Evolutionary conservation across 202 grass and related monocot species (phyloP).

Genomic region (Panicum virgatum): DNA sequence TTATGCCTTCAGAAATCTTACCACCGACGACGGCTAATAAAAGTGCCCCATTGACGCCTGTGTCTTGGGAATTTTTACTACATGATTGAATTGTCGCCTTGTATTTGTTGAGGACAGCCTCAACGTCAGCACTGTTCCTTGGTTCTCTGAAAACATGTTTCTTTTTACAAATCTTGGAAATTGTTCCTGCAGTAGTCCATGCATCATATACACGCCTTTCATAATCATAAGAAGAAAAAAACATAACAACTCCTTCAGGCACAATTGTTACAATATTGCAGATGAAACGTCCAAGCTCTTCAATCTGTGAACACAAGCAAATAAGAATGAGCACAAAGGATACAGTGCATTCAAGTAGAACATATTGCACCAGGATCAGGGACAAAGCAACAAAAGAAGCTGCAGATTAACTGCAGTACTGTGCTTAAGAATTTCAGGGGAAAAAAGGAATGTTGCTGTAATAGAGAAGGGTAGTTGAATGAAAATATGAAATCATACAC

Average conservation of each 20-base stretch:
- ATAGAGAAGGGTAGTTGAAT: neutral
- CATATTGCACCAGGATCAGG: neutral
- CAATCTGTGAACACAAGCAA: slow-evolving; percentile 57
- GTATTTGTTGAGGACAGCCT: slow-evolving; percentile 73
- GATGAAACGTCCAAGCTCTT: slow-evolving; percentile 83
- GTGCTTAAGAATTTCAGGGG: neutral
- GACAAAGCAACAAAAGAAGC: slow-evolving; percentile 21
- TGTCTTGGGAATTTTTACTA: slow-evolving; percentile 25
- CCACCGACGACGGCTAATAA: slow-evolving; percentile 90
- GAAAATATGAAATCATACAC: neutral
- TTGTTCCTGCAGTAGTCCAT: slow-evolving; percentile 65
- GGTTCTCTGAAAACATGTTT: slow-evolving; percentile 87
- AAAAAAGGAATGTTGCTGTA: neutral
- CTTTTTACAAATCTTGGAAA: slow-evolving; percentile 83
- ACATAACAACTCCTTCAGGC: slow-evolving; percentile 83
- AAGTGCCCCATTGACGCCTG: slow-evolving; percentile 69
- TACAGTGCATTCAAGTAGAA: slow-evolving; percentile 11
- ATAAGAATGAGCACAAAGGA: slow-evolving; percentile 29
- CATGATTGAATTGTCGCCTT: slow-evolving; percentile 65
- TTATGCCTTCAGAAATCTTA: slow-evolving; percentile 98
- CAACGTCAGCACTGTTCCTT: slow-evolving; percentile 73
- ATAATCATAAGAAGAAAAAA: slow-evolving; percentile 91
- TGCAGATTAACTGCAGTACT: neutral
- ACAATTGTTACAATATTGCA: slow-evolving; percentile 80
- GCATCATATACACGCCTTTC: slow-evolving; percentile 79